phyloP scores from a whole-genome alignment of 805 yeast species.

The Saccharomyces jurei region DNA sequence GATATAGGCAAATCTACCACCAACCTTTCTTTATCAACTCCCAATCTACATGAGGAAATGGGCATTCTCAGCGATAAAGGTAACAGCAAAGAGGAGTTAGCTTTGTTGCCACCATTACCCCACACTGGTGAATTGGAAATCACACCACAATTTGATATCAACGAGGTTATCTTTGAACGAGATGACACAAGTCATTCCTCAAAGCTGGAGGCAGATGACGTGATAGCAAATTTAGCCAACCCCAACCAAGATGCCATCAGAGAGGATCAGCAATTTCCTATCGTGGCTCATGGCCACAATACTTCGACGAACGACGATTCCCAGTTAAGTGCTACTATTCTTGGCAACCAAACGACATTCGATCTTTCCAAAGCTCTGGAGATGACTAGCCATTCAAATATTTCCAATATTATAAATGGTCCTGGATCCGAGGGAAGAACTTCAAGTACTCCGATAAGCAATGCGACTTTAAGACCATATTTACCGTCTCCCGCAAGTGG shows the following conservation, averaged over 20 bases:
- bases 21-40: background rate
- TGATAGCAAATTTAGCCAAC: background rate
- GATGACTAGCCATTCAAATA: conserved; percentile 9
- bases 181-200: background rate
- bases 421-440: background rate
- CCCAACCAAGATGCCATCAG: background rate
- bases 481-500: background rate
- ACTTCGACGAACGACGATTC: background rate
- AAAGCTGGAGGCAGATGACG: background rate
- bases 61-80: conserved; percentile 1
- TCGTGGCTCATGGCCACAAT: background rate
- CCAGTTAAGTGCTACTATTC: background rate
- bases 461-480: background rate
- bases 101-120: conserved; percentile 21
- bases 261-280: background rate
- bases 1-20: background rate
- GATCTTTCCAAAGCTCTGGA: conserved; percentile 28
- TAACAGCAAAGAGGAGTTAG: conserved; percentile 15
- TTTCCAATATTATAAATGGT: background rate
- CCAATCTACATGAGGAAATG: background rate
- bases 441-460: background rate
- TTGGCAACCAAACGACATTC: conserved; percentile 12
- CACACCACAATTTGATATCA: background rate
- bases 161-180: background rate
- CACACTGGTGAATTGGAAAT: conserved; percentile 8